Evolutionary conservation across 306 rosid species (phyloP), one percentile per base, ranked within the genome.

Genomic region (Ormosia semicastrata): DNA sequence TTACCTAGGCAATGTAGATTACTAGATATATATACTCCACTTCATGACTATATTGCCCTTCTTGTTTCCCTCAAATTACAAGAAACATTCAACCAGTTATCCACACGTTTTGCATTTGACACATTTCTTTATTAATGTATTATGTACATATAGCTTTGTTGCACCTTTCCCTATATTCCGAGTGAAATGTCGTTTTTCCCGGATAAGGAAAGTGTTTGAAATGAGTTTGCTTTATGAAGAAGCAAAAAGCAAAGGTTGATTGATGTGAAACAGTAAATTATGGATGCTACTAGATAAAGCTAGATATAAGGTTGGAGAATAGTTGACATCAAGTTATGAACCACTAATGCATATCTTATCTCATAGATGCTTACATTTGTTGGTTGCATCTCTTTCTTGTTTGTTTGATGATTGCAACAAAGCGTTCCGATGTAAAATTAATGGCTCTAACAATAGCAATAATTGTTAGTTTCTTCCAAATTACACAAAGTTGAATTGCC

Each of bases 71-170:
- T 4, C 2, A 62, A 65, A 73, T 68, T 70, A 69, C 83, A 32
- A 33, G 0, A 69, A 43, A 5, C 11, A 33, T 66, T 32, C 62
- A 85, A 75, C 57, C 58, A 14, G 3, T 49, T 64, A 14, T 63
- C 71, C 66, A 53, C 94, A 87, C 91, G 92, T 88, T 89, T 89
- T 74, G 36, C 84, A 70, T 75, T 70, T 44, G 49, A 24, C 9
- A 46, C 24, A 36, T 43, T 69, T 7, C 67, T 58, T 66, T 54
- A 34, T 58, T 1, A 59, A 71, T 40, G 2, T 3, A 14, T 54
- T 65, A 32, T 4, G 18, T 59, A 47, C n/a, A 5, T 56, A 4
- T 71, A 32, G 36, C 43, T 50, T 4, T 12, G 56, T 74, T n/a
- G 60, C 34, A 47, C 73, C 37, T 64, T 75, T 41, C 54, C n/a